phyloP scores from a whole-genome alignment of 2,329 filamentous ascomycete genomes.

The Fusarium newnesense region DNA sequence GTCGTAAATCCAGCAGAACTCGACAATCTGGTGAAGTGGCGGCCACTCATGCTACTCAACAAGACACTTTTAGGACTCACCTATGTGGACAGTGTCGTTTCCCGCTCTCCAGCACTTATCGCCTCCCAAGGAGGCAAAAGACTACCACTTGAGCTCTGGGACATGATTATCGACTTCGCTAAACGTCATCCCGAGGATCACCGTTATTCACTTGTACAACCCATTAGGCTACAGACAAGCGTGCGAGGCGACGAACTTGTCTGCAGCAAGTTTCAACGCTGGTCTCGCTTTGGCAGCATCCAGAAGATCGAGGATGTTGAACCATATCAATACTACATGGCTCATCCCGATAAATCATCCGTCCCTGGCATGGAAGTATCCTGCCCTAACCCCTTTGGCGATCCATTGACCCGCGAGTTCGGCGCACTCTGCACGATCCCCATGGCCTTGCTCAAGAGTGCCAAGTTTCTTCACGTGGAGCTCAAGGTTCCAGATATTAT shows the following conservation, averaged over 20 bases:
- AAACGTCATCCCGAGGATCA: rapidly evolving
- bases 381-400: not conserved
- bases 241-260: rapidly evolving
- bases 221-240: not conserved
- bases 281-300: not conserved
- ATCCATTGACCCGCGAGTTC: not conserved
- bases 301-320: rapidly evolving
- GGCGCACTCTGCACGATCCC: not conserved
- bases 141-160: not conserved
- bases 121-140: not conserved
- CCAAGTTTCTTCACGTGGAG: not conserved
- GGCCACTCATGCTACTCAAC: not conserved
- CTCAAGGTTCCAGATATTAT: conserved; percentile 7
- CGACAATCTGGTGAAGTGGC: not conserved
- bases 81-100: not conserved
- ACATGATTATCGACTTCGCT: not conserved
- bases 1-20: not conserved
- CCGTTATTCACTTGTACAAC: not conserved
- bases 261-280: not conserved
- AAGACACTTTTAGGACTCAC: not conserved
- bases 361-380: too few species aligned
- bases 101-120: not conserved
- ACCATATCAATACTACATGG: not conserved
- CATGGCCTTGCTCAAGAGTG: not conserved
- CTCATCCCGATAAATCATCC: not conserved